phyloP scores from a whole-genome alignment of 2,329 filamentous ascomycete genomes.

The Ophiocordyceps camponoti-rufipedis region DNA sequence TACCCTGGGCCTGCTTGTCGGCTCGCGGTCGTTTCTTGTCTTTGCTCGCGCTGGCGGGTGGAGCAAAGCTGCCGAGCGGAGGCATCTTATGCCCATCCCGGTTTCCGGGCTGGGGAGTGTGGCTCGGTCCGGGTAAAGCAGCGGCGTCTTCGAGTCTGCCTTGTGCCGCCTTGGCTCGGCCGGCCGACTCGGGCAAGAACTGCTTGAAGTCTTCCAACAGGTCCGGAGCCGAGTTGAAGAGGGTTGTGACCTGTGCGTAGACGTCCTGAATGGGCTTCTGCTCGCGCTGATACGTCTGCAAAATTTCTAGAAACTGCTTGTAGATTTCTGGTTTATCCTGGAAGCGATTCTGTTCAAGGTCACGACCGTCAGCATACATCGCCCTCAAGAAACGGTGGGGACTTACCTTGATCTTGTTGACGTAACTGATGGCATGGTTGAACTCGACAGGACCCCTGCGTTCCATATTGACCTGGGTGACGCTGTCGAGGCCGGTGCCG shows the following conservation, averaged over 20 bases:
- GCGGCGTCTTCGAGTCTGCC: conserved; percentile 37
- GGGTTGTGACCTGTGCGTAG: conserved; percentile 84
- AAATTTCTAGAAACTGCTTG: conserved; percentile 94
- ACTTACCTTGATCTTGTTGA: conserved; percentile 96
- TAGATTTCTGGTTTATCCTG: conserved; percentile 95
- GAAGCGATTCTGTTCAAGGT: conserved; percentile 65
- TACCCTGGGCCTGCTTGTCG: conserved; percentile 33
- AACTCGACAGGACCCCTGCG: conserved; percentile 93
- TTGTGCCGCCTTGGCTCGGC: conserved; percentile 30
- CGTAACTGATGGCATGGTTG: conserved; percentile 97
- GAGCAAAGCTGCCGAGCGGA: conserved; percentile 86
- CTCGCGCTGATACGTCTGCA: conserved; percentile 95
- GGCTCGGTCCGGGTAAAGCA: conserved; percentile 22
- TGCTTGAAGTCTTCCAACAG: conserved; percentile 97
- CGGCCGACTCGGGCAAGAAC: conserved; percentile 76
- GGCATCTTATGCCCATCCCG: conserved; percentile 64
- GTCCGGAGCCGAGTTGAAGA: conserved; percentile 88
- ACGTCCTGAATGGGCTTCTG: conserved; percentile 98
- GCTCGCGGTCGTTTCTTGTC: conserved; percentile 73
- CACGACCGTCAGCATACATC: conserved; percentile 2
- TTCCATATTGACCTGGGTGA: conserved; percentile 51
- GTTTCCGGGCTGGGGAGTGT: conserved; percentile 34
- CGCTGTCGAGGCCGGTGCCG: conserved; percentile 31
- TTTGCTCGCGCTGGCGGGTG: conserved; percentile 62
- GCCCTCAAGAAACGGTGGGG: not conserved